phyloP scores from a whole-genome alignment of 2,329 filamentous ascomycete species.

The Boeremia lycopersici region DNA sequence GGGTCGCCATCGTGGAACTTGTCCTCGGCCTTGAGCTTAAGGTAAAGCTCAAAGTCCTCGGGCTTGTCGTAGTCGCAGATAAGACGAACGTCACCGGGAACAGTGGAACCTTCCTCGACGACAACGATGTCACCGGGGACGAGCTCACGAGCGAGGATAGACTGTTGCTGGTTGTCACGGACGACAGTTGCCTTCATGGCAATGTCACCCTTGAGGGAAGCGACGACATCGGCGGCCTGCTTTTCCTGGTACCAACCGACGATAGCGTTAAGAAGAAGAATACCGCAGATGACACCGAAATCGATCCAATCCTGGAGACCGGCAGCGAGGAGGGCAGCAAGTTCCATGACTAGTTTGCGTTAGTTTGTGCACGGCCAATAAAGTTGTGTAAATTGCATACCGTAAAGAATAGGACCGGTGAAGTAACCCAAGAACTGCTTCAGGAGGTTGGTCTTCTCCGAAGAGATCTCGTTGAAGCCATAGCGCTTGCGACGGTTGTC shows the following conservation, averaged over 20 bases:
- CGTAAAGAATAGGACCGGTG: slow-evolving; percentile 76
- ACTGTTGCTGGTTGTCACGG: slow-evolving; percentile 69
- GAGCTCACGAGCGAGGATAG: slow-evolving; percentile 75
- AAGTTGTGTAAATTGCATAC: slow-evolving; percentile 55
- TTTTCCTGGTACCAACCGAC: slow-evolving; percentile 85
- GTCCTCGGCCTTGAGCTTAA: slow-evolving; percentile 64
- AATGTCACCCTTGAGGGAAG: slow-evolving; percentile 76
- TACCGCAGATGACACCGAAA: slow-evolving; percentile 77
- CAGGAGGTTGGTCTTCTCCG: slow-evolving; percentile 78
- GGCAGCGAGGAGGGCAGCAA: slow-evolving; percentile 74
- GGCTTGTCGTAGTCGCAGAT: slow-evolving; percentile 75
- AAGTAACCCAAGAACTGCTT: slow-evolving; percentile 78
- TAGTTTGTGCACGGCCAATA: slow-evolving; percentile 4
- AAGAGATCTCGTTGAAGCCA: slow-evolving; percentile 74
- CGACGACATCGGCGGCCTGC: slow-evolving; percentile 72
- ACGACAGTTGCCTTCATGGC: slow-evolving; percentile 74
- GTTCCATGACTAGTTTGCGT: slow-evolving; percentile 68
- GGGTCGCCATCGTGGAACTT: slow-evolving; percentile 63
- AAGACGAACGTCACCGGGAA: slow-evolving; percentile 72
- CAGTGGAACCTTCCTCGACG: slow-evolving; percentile 73
- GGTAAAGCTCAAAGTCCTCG: slow-evolving; percentile 70
- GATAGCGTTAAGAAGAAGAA: slow-evolving; percentile 74
- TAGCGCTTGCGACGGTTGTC: slow-evolving; percentile 68
- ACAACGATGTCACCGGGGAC: slow-evolving; percentile 78
- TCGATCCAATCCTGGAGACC: slow-evolving; percentile 77